Evolutionary conservation across 108 stramenopile genomes (phyloP).

Genomic region (Nannochloropsis salina): DNA sequence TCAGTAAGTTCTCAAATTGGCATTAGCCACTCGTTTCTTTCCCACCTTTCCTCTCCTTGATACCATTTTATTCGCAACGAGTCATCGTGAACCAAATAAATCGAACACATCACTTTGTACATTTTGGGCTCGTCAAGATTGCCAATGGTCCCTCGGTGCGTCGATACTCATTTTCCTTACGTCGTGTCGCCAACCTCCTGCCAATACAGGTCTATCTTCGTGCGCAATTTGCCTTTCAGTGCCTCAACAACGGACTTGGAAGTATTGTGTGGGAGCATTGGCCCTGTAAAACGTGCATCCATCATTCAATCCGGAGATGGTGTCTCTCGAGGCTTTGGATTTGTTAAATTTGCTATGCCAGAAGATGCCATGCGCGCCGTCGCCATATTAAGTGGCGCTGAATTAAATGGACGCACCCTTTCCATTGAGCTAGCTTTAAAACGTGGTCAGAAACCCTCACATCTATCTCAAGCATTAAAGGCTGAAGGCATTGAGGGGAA

Average conservation of each 20-base stretch:
- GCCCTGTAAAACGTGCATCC: conserved; percentile 17
- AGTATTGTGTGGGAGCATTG: neutral
- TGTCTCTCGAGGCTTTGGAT: neutral
- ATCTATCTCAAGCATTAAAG: neutral
- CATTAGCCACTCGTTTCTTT: too few species aligned
- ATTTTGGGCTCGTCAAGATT: too few species aligned
- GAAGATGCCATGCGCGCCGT: conserved; percentile 1
- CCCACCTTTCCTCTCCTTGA: too few species aligned
- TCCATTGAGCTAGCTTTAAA: neutral
- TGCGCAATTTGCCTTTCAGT: neutral
- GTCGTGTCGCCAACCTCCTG: neutral
- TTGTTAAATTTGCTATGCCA: neutral
- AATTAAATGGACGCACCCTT: neutral
- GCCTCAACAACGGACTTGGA: neutral
- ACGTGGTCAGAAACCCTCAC: neutral
- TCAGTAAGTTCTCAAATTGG: too few species aligned
- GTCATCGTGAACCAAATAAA: too few species aligned
- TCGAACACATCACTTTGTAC: too few species aligned
- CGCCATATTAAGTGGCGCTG: conserved; percentile 15
- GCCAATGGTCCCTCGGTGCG: too few species aligned
- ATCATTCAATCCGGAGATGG: conserved; percentile 5
- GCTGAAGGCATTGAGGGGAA: neutral
- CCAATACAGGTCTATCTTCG: conserved; percentile 8
- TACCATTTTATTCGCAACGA: too few species aligned
- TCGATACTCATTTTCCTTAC: too few species aligned